These are phyloP conservation scores for Apophysomyces elegans DNA, from an alignment of 371 early-diverging fungal genomes.

Conservation along the genomic window DNA sequence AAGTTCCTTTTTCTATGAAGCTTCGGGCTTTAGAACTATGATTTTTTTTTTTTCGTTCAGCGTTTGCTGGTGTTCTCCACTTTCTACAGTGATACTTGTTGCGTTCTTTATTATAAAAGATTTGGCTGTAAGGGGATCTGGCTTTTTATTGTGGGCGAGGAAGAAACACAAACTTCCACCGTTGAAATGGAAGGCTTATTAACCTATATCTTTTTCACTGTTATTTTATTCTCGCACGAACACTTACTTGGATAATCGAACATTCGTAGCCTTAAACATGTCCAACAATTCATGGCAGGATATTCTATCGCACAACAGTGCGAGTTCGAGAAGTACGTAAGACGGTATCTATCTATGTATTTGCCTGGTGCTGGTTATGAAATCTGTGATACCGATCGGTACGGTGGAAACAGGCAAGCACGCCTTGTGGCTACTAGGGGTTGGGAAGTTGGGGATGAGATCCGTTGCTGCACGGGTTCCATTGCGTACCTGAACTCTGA, in stretches of 20 bases:
- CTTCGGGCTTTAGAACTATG: no score
- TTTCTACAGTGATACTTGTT: no score
- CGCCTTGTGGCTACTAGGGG: slow-evolving; percentile 75
- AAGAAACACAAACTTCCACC: no score
- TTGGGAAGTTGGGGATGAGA: slow-evolving; percentile 73
- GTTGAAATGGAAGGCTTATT: not conserved
- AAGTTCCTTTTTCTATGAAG: no score
- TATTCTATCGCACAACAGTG: slow-evolving; percentile 18
- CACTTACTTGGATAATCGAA: not conserved
- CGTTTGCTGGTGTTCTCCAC: no score
- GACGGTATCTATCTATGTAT: slow-evolving; percentile 47
- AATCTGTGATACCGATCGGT: slow-evolving; percentile 68
- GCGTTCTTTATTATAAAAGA: no score
- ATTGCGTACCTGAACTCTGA: slow-evolving; percentile 66
- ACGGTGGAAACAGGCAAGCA: slow-evolving; percentile 75
- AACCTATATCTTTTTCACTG: not conserved
- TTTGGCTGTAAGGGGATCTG: no score
- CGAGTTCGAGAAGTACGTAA: slow-evolving; percentile 34
- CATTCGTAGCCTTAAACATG: slow-evolving; percentile 30
- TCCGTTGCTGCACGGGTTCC: slow-evolving; percentile 72
- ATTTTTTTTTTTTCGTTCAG: no score
- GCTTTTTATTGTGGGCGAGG: no score
- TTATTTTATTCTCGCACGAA: not conserved
- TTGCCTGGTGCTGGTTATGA: slow-evolving; percentile 80
- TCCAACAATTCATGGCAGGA: slow-evolving; percentile 22